A percentile compares a stretch with the other conserved stretches of the same genome.
phyloP scores from a whole-genome alignment of 1,284 basidiomycete species.

The Afroboletus lepidellus region DNA sequence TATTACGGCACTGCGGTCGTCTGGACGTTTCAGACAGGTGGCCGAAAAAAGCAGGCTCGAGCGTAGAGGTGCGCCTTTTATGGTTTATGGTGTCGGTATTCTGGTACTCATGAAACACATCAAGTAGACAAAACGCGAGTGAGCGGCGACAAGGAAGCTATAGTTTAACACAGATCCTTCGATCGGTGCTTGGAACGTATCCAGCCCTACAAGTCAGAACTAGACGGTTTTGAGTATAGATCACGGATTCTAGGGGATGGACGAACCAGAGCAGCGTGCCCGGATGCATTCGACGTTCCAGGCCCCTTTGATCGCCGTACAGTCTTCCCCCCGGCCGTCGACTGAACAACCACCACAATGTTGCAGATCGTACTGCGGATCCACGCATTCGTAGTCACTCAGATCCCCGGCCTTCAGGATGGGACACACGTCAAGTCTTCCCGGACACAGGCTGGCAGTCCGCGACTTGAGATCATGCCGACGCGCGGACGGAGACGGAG shows the following conservation, averaged over 20 bases:
- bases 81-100: not conserved
- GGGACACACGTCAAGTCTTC: conserved; percentile 60
- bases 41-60: not conserved
- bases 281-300: conserved; percentile 68
- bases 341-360: conserved; percentile 76
- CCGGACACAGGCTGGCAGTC: conserved; percentile 36
- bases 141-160: conserved; percentile 6
- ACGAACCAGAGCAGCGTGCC: conserved; percentile 30
- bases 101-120: not conserved
- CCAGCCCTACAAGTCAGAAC: conserved; percentile 16
- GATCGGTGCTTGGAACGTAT: conserved; percentile 18
- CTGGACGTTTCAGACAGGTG: not conserved
- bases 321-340: conserved; percentile 65
- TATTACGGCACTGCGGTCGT: too few relatives aligned
- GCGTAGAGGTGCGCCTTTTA: not conserved
- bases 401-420: conserved; percentile 40
- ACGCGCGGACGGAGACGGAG: conserved; percentile 13
- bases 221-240: conserved; percentile 5
- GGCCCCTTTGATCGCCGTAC: conserved; percentile 61
- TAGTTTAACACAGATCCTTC: conserved; percentile 15
- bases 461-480: conserved; percentile 38
- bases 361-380: conserved; percentile 52
- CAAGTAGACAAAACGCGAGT: not conserved
- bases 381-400: conserved; percentile 63
- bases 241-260: not conserved